Evolutionary conservation across 306 rosid genomes (phyloP).

Genomic region (Boehmeria nivea): DNA sequence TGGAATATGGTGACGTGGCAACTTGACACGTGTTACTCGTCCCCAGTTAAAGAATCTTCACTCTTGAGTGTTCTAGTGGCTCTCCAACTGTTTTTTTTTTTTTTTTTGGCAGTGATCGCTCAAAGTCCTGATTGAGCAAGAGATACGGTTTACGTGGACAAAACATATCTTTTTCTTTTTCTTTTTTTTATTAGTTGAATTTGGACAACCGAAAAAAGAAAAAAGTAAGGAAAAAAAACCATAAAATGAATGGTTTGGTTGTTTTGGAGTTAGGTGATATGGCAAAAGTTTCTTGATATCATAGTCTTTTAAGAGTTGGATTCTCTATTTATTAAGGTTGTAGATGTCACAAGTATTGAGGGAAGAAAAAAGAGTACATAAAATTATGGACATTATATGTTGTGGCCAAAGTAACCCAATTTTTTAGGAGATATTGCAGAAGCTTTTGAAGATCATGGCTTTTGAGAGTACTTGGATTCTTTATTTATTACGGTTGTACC

Average conservation of each 20-base stretch:
- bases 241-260: background rate
- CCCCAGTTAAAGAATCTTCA: background rate
- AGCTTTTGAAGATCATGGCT: too few species aligned
- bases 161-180: background rate
- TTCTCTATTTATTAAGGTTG: too few species aligned
- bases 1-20: background rate
- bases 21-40: slow-evolving; percentile 8
- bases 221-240: background rate
- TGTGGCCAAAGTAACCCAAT: too few species aligned
- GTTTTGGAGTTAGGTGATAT: background rate
- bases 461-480: too few species aligned
- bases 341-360: too few species aligned
- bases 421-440: too few species aligned
- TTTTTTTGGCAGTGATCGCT: too few species aligned
- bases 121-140: background rate
- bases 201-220: background rate
- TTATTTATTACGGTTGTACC: too few species aligned
- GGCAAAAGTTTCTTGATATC: background rate
- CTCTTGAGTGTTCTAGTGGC: slow-evolving; percentile 16
- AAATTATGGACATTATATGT: too few species aligned
- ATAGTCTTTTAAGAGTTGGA: background rate
- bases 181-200: background rate
- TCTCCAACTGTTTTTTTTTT: slow-evolving; percentile 5
- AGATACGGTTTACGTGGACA: slow-evolving; percentile 1
- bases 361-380: too few species aligned